Evolutionary conservation across 2,329 filamentous ascomycete genomes (phyloP).

Genomic region (Paecilomyces sp.): DNA sequence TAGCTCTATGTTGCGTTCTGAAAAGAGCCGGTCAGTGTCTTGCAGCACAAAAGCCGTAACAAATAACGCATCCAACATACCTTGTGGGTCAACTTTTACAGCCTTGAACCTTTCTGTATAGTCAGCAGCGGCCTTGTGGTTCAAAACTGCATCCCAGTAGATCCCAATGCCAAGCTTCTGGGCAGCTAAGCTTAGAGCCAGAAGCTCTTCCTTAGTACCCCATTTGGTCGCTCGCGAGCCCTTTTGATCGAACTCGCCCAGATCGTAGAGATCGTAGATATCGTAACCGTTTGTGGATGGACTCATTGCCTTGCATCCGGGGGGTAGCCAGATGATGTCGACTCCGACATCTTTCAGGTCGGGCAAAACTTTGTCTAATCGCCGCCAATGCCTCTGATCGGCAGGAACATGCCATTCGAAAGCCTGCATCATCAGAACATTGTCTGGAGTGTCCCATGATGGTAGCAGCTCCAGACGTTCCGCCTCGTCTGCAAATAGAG

Average conservation of each 20-base stretch:
- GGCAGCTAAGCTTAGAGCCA: conserved; percentile 45
- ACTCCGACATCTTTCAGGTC: conserved; percentile 54
- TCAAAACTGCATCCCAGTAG: conserved; percentile 65
- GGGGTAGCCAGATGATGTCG: conserved; percentile 61
- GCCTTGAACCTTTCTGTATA: conserved; percentile 55
- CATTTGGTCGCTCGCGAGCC: conserved; percentile 58
- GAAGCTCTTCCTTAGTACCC: conserved; percentile 57
- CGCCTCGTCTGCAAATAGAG: conserved; percentile 14
- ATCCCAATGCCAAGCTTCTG: conserved; percentile 49
- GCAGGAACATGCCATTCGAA: conserved; percentile 68
- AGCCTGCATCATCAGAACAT: conserved; percentile 55
- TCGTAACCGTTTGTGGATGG: conserved; percentile 61
- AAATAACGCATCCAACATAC: conserved; percentile 16
- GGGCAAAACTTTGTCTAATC: conserved; percentile 47
- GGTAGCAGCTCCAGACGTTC: conserved; percentile 16
- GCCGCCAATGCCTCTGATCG: conserved; percentile 54
- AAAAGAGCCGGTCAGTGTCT: conserved; percentile 4
- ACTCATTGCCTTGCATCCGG: conserved; percentile 61
- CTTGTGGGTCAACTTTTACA: conserved; percentile 54
- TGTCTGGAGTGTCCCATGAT: conserved; percentile 26
- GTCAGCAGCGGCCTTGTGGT: conserved; percentile 65
- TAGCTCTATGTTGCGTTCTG: conserved; percentile 49
- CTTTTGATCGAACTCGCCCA: conserved; percentile 69
- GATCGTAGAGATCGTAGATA: conserved; percentile 62
- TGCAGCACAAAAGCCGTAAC: not conserved